phyloP scores from a whole-genome alignment of 2,329 filamentous ascomycete genomes.

The Arthrinium phaeospermum region DNA sequence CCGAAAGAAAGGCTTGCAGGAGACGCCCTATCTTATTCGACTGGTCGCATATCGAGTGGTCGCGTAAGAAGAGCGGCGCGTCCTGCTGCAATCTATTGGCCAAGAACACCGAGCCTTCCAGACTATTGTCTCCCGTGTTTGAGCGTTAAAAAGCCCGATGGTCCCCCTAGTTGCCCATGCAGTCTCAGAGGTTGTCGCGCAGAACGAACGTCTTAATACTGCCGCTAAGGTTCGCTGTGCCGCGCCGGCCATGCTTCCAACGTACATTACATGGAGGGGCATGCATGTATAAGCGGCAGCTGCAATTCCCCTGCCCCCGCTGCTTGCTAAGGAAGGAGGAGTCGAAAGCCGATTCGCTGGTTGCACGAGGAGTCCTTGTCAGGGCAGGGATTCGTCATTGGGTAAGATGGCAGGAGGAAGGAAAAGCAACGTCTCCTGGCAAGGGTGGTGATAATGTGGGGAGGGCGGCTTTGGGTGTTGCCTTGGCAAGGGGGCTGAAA shows the following conservation, averaged over 20 bases:
- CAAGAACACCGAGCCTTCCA: neutral
- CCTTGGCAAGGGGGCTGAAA: slow-evolving; percentile 9
- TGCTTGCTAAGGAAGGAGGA: slow-evolving; percentile 1
- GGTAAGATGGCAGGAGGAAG: neutral
- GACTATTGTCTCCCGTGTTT: slow-evolving; percentile 12
- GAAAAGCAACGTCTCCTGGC: neutral
- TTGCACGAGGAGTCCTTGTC: neutral
- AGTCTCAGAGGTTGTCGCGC: slow-evolving; percentile 16
- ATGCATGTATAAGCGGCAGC: slow-evolving; percentile 9
- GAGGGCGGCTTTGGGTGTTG: neutral
- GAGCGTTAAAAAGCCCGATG: slow-evolving; percentile 8
- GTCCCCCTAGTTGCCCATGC: slow-evolving; percentile 6
- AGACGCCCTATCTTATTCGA: neutral
- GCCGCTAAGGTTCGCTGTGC: slow-evolving; percentile 13
- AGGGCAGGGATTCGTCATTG: neutral
- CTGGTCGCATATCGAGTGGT: neutral
- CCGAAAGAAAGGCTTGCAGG: neutral
- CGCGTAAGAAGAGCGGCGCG: neutral
- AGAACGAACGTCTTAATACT: slow-evolving; percentile 4
- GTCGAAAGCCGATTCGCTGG: slow-evolving; percentile 11
- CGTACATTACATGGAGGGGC: neutral
- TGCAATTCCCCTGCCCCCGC: neutral
- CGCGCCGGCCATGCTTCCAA: slow-evolving; percentile 6
- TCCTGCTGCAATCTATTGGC: neutral
- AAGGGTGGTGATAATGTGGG: slow-evolving; percentile 2